phyloP scores from a whole-genome alignment of 768 basidiomycete genomes.

The Xerocomellus chrysenteron region DNA sequence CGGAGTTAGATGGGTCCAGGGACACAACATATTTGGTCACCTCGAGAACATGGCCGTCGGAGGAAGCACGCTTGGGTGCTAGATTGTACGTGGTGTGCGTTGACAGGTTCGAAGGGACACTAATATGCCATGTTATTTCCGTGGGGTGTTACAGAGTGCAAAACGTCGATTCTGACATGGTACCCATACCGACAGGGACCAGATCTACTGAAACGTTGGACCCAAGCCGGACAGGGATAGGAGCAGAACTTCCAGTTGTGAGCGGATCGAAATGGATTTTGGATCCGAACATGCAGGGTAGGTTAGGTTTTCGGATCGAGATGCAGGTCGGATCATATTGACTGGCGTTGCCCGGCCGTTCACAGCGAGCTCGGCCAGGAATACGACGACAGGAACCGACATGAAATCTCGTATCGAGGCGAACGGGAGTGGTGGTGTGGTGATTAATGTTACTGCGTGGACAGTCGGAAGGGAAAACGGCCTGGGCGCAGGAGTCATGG shows the following conservation, averaged over 20 bases:
- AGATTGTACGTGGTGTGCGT: conserved; percentile 12
- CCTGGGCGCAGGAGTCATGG: conserved; percentile 66
- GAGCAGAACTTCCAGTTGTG: neutral
- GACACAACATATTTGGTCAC: conserved; percentile 7
- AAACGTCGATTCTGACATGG: neutral
- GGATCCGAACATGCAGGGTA: conserved; percentile 14
- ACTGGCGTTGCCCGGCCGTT: conserved; percentile 1
- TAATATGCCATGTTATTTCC: conserved; percentile 1
- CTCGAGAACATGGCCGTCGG: conserved; percentile 2
- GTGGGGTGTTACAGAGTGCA: conserved; percentile 6
- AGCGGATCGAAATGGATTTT: conserved; percentile 9
- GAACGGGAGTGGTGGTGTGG: conserved; percentile 3
- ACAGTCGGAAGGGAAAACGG: neutral
- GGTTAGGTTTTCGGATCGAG: neutral
- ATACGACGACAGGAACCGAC: neutral
- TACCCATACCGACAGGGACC: neutral
- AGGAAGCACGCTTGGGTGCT: neutral
- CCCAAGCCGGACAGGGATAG: neutral
- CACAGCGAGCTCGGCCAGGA: conserved; percentile 1
- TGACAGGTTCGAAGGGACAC: neutral
- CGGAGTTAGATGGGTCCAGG: conserved; percentile 10
- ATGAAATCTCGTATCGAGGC: neutral
- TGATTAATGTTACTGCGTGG: conserved; percentile 10
- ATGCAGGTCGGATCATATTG: conserved; percentile 2
- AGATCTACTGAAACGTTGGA: neutral